Evolutionary conservation across 176 grass and related monocot genomes (phyloP).

Genomic region (Eragrostis nindensis): DNA sequence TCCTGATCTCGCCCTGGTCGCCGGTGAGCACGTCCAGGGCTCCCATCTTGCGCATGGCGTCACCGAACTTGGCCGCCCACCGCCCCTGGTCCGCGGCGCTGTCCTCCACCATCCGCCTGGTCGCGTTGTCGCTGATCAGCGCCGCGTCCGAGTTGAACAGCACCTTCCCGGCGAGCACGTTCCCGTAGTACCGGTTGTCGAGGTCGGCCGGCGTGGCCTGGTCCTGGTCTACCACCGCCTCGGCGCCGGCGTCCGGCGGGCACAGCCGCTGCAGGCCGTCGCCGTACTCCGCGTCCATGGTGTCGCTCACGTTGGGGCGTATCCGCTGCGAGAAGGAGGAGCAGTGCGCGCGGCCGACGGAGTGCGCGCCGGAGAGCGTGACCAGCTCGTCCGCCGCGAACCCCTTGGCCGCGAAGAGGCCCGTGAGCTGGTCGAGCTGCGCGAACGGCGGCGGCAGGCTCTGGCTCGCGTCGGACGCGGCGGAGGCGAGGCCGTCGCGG

Average conservation of each 20-base stretch:
- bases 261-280: background rate
- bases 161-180: background rate
- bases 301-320: slow-evolving; percentile 32
- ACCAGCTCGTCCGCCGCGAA: slow-evolving; percentile 55
- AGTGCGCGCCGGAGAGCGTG: slow-evolving; percentile 63
- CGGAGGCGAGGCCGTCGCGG: slow-evolving; percentile 12
- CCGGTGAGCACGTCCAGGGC: background rate
- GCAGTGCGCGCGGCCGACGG: slow-evolving; percentile 62
- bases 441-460: slow-evolving; percentile 35
- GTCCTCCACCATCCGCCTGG: slow-evolving; percentile 21
- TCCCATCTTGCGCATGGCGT: slow-evolving; percentile 25
- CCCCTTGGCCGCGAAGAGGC: slow-evolving; percentile 33
- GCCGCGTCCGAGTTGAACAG: background rate
- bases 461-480: slow-evolving; percentile 14
- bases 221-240: slow-evolving; percentile 11
- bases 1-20: slow-evolving; percentile 4
- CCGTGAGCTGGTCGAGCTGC: slow-evolving; percentile 15
- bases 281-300: background rate
- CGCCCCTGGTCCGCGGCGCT: background rate
- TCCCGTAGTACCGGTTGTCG: background rate
- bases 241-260: background rate
- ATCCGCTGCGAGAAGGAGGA: slow-evolving; percentile 28
- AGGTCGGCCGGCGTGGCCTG: slow-evolving; percentile 7
- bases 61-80: slow-evolving; percentile 31
- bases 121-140: background rate